Conservation (phyloP, 2,329 filamentous ascomycete species). For the Ceratocystis papillata region DNA sequence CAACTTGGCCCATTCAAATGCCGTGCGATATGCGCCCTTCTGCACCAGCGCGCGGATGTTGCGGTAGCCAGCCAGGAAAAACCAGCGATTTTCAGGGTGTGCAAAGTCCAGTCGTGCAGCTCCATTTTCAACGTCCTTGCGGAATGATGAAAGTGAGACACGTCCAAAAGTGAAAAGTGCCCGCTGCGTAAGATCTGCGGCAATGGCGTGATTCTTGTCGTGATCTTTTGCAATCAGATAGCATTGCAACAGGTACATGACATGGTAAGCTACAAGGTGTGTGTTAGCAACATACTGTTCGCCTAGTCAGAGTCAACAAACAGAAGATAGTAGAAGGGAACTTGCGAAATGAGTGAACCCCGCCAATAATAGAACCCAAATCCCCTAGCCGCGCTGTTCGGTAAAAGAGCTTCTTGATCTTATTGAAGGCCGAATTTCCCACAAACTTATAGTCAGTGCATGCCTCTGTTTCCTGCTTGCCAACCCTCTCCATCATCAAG, state of each 20-base stretch:
- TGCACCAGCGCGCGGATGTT: constrained; percentile 77
- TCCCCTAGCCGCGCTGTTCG: constrained; percentile 62
- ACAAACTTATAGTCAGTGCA: constrained; percentile 62
- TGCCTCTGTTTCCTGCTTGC: constrained; percentile 40
- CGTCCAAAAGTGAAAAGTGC: constrained; percentile 91
- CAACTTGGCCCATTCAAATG: constrained; percentile 86
- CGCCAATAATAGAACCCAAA: constrained; percentile 74
- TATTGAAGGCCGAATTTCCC: constrained; percentile 64
- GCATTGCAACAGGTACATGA: constrained; percentile 86
- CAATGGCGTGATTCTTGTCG: constrained; percentile 74
- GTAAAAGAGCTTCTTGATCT: constrained; percentile 65
- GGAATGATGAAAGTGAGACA: constrained; percentile 72
- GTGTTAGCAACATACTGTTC: constrained; percentile 40
- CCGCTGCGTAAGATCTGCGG: constrained; percentile 78
- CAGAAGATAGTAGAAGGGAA: constrained; percentile 21
- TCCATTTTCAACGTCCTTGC: constrained; percentile 62
- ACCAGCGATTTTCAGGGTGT: constrained; percentile 77
- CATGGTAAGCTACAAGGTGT: constrained; percentile 58
- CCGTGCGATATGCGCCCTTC: constrained; percentile 88
- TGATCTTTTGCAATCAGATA: constrained; percentile 77
- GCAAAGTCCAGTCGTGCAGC: constrained; percentile 71
- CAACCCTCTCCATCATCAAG: constrained; percentile 61
- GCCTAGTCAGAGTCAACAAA: constrained; percentile 30
- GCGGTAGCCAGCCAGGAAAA: constrained; percentile 81
- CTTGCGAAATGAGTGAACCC: constrained; percentile 43